Evolutionary conservation across 805 yeast genomes (phyloP).

Genomic region (Cyberlindnera mycetangii): DNA sequence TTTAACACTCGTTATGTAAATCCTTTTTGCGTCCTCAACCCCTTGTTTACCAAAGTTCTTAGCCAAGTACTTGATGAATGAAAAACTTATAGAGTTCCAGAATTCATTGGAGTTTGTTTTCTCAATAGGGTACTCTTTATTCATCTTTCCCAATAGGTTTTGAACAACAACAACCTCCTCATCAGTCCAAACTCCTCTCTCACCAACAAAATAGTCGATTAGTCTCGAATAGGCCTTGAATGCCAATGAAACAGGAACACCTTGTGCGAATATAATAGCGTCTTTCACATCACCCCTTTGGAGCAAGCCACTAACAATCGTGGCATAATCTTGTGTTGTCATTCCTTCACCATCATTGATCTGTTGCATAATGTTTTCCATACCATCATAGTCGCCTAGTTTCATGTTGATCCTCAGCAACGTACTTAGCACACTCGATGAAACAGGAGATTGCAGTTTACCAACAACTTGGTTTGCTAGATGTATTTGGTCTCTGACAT

Average conservation of each 20-base stretch:
- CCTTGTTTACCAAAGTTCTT: constrained; percentile 10
- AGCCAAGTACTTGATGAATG: constrained; percentile 20
- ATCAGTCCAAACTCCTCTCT: constrained; percentile 11
- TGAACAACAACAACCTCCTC: constrained; percentile 17
- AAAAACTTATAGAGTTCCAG: constrained; percentile 23
- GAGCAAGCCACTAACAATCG: constrained; percentile 20
- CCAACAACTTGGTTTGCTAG: constrained; percentile 19
- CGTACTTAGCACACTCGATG: constrained; percentile 16
- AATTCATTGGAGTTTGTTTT: constrained; percentile 2
- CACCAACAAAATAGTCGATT: constrained; percentile 15
- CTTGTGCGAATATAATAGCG: constrained; percentile 7
- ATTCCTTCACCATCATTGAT: constrained; percentile 16
- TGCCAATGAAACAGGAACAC: constrained; percentile 3
- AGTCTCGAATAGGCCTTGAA: constrained; percentile 14
- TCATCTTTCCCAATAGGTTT: constrained; percentile 15
- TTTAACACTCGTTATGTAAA: constrained; percentile 18
- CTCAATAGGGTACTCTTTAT: constrained; percentile 5
- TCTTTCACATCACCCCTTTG: constrained; percentile 13
- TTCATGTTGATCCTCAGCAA: constrained; percentile 20
- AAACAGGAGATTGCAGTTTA: constrained; percentile 15
- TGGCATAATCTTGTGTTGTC: constrained; percentile 18
- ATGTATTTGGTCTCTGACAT: constrained; percentile 6
- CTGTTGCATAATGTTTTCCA: constrained; percentile 22
- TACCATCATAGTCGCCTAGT: constrained; percentile 18
- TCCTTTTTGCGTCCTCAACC: constrained; percentile 6